Conservation (phyloP, 192 early-diverging fungal genomes). For the Lobosporangium transversale region DNA sequence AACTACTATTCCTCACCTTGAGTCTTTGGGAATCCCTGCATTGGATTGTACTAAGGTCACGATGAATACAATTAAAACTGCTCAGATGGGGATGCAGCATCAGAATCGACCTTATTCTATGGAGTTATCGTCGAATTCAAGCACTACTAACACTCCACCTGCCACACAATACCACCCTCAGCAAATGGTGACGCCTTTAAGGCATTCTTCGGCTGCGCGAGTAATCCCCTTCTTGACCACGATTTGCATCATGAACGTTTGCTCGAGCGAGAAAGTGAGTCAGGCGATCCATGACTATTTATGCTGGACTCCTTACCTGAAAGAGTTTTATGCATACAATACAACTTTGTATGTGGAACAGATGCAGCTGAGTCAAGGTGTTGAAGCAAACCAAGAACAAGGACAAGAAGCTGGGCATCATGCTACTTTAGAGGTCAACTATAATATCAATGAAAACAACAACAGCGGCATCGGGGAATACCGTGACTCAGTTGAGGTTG, state of each 20-base stretch:
- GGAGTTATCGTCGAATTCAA: too few relatives aligned
- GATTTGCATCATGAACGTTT: conserved; percentile 41
- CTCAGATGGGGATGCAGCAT: not conserved
- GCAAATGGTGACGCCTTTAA: not conserved
- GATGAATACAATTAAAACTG: conserved; percentile 32
- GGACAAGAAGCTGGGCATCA: not conserved
- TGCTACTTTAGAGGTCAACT: not conserved
- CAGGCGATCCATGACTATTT: conserved; percentile 45
- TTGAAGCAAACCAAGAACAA: not conserved
- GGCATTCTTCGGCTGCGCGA: too few relatives aligned
- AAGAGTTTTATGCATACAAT: conserved; percentile 43
- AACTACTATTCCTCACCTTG: conserved; percentile 14
- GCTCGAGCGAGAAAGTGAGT: conserved; percentile 40
- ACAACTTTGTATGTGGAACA: conserved; percentile 50
- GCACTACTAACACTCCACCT: not conserved
- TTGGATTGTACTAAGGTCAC: conserved; percentile 34
- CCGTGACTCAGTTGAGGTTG: not conserved
- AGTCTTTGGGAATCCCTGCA: conserved; percentile 32
- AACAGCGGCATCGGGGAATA: not conserved
- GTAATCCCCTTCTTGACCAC: conserved; percentile 19
- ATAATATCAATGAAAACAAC: not conserved
- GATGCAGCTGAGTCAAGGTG: conserved; percentile 8
- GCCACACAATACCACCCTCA: not conserved
- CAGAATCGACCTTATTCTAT: too few relatives aligned
- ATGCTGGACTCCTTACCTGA: conserved; percentile 44